Base-by-base conservation (phyloP, 106 monocot species). In the Dendrobium catenatum region DNA sequence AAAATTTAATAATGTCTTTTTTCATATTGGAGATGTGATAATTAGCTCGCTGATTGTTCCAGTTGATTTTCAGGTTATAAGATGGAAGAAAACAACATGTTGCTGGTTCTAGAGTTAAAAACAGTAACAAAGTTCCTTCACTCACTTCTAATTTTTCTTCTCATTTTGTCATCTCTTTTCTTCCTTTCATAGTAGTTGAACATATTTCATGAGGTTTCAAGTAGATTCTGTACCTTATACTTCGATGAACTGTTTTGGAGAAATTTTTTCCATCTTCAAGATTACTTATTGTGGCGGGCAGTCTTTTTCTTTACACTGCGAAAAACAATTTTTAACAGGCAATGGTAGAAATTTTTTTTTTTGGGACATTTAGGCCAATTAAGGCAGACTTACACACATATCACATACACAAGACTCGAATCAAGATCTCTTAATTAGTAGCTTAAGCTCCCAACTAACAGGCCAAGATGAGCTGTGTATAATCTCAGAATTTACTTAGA, bases 61-160 rank as follows among this genome's bases (percentile, higher is more conserved):
- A 37, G 16, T 74, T 44, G 42, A 74, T 42, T 74, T 31, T 74
- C 74, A 74, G 74, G 74, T 74, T 74, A 44, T 74, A 37, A 43
- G 74, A 74, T 43, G 7, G 74, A 74, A 43, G 42, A 11, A 37
- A 44, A n/a, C n/a, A 74, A 6, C 42, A 43, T 20, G 42, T 22
- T 74, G n/a, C 74, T 6, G 42, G 29, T 74, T 74, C 42, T 74
- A 4, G 18, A 43, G n/a, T 74, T 42, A 20, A 74, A 74, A 8
- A 1, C 43, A 17, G 74, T 74, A 22, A 70, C 3, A 29, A 11
- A 11, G 13, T 70, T 70, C 17, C 22, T 61, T 5, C 22, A 0
- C 61, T 61, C n/a, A 8, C 22, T 61, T n/a, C 15, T 19, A 11
- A 4, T 58, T 58, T 17, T 58, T 58, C 20, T 58, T 58, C 15